Base-by-base conservation (phyloP, 2,329 filamentous ascomycete genomes). In the Fusarium aywerte region DNA sequence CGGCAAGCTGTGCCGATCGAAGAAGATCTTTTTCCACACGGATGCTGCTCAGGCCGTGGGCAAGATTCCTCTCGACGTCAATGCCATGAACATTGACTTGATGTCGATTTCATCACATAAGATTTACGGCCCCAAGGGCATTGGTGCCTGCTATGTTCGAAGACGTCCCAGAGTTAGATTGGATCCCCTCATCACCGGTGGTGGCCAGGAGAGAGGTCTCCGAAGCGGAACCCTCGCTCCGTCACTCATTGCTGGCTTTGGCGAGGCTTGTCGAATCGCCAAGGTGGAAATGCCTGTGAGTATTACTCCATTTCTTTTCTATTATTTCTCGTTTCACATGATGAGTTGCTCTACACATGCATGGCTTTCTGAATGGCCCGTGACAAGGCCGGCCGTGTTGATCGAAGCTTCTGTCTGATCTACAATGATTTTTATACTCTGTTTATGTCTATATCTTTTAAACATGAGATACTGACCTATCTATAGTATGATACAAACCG, bases 91-190 rank as follows among this genome's bases (percentile, higher is more conserved):
- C 79, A 90, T 99, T 68, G 96, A 99, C 77, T 82, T 99, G 76
- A 97, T 99, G 95, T 98, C 95, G 29, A 97, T 99, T 63, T 98
- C 96, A 10, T 94, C 92, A 29, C 96, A 99, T 82, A 99, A 99
- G 82, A 97, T 99, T 54, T 99, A 99, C 77, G 96, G 96, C 25
- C 96, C 96, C 53, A 99, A 97, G 84, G 96, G 96, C 32, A 92
- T 99, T 58, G 96, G 96, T 60, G 96, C 96, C 59, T 99, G 96
- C 81, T 99, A 95, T 76, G 92, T 99, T 47, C 91, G 96, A 75
- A 89, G 96, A 82, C 87, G 96, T 58, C 96, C 96, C 3, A 90
- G 95, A 78, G 96, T 99, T 71, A 92, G 96, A 79, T 83, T 99
- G 58, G 96, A 99, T 61, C 96, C 96, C 49, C 90, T 99, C 77